Percentiles rank a stretch among this genome's conserved stretches.
These are phyloP conservation scores for Wickerhamiella australiensis DNA, from an alignment of 805 yeast genomes.

Conservation along the genomic window DNA sequence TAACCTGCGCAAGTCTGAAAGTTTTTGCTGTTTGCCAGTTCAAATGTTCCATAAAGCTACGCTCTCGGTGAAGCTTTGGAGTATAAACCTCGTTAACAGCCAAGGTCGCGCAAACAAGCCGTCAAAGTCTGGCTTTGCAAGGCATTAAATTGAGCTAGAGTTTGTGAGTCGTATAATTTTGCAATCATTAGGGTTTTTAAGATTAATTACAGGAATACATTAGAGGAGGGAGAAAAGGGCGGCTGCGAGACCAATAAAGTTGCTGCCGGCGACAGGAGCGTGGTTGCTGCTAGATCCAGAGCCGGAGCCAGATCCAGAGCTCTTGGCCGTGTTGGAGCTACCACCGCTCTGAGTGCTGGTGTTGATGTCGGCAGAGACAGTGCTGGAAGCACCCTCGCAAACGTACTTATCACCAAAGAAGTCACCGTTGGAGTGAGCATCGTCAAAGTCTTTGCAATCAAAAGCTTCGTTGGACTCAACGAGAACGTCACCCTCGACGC, in stretches of 20 bases:
- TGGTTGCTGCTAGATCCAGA: conserved; percentile 8
- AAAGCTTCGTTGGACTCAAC: conserved; percentile 55
- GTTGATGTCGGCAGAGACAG: conserved; percentile 20
- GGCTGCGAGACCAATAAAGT: conserved; percentile 20
- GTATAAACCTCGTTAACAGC: no score
- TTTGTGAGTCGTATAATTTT: neutral
- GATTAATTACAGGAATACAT: conserved; percentile 8
- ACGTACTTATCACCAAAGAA: conserved; percentile 80
- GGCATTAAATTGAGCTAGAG: no score
- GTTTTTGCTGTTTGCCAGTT: no score
- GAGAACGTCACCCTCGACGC: conserved; percentile 86
- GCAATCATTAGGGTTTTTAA: neutral
- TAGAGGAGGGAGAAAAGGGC: conserved; percentile 18
- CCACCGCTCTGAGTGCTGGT: conserved; percentile 13
- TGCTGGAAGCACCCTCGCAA: conserved; percentile 29
- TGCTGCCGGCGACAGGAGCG: conserved; percentile 11
- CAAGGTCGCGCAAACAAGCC: no score
- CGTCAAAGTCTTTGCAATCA: conserved; percentile 67
- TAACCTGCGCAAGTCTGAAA: no score
- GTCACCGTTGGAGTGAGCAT: conserved; percentile 61
- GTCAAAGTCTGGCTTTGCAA: no score
- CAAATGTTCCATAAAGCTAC: no score
- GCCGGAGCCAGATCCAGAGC: conserved; percentile 7
- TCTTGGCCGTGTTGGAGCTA: conserved; percentile 11
- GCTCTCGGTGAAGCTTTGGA: no score